Evolutionary conservation across 257 asterid genomes (phyloP).

Genomic region (Anisodus tanguticus): DNA sequence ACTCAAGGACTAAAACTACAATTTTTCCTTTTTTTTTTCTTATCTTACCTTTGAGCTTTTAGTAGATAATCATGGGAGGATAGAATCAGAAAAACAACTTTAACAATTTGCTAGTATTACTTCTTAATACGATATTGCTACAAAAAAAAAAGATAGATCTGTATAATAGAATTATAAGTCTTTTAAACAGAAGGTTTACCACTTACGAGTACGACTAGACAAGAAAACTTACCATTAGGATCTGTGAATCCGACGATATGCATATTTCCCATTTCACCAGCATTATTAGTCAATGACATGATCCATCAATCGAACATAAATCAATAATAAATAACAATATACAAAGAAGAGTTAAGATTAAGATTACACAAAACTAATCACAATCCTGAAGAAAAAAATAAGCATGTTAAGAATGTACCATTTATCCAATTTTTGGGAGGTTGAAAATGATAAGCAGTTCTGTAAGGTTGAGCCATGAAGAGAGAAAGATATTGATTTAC

Average conservation of each 20-base stretch:
- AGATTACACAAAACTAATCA: too few relatives aligned
- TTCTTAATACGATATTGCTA: neutral
- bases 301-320: neutral
- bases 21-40: neutral
- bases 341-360: neutral
- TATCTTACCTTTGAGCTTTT: neutral
- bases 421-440: slow-evolving; percentile 48
- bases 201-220: neutral
- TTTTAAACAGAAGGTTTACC: too few relatives aligned
- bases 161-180: too few relatives aligned
- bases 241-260: slow-evolving; percentile 39
- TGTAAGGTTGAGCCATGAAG: slow-evolving; percentile 15
- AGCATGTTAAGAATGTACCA: slow-evolving; percentile 24
- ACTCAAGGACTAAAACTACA: too few relatives aligned
- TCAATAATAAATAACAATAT: neutral
- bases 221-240: slow-evolving; percentile 61
- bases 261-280: neutral
- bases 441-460: slow-evolving; percentile 45
- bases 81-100: neutral
- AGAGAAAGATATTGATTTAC: neutral
- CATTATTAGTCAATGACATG: neutral
- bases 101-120: neutral
- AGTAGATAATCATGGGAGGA: too few relatives aligned
- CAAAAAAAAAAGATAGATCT: neutral
- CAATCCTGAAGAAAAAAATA: neutral